Percentiles rank a stretch among this genome's conserved stretches.
Evolutionary conservation across 192 early-diverging fungal genomes (phyloP).

Genomic region (Coemansia sp.): DNA sequence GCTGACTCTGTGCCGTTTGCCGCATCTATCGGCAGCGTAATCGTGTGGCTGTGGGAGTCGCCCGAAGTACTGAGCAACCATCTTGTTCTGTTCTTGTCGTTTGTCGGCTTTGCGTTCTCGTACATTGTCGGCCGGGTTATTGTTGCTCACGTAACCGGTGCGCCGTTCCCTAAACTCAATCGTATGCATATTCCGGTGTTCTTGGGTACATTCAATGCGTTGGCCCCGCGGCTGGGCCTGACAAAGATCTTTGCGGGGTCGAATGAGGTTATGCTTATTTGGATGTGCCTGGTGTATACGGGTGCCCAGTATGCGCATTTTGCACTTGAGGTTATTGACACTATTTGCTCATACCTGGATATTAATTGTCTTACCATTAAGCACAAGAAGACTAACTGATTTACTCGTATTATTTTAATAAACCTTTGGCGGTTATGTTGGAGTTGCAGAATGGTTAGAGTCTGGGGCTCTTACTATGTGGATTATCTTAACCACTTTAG

Average conservation of each 20-base stretch:
- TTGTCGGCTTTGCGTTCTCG: conserved; percentile 73
- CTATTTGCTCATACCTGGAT: conserved; percentile 72
- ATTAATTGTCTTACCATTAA: conserved; percentile 81
- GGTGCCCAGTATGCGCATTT: conserved; percentile 66
- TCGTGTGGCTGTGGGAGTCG: conserved; percentile 64
- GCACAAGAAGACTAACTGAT: conserved; percentile 39
- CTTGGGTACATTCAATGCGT: conserved; percentile 60
- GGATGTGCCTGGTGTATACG: conserved; percentile 58
- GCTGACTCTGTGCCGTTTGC: conserved; percentile 67
- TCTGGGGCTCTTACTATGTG: no score
- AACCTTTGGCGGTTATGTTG: no score
- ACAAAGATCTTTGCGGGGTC: conserved; percentile 54
- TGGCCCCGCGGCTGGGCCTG: conserved; percentile 52
- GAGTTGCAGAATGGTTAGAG: no score
- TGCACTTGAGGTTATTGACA: conserved; percentile 65
- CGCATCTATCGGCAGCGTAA: conserved; percentile 50
- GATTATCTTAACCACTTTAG: no score
- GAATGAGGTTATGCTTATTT: conserved; percentile 56
- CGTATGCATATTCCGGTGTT: conserved; percentile 61
- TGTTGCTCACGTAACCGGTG: conserved; percentile 80
- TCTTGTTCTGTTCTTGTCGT: conserved; percentile 64
- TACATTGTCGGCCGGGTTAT: conserved; percentile 84
- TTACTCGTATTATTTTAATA: no score
- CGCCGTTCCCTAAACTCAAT: conserved; percentile 76
- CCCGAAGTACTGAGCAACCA: conserved; percentile 65